These are phyloP conservation scores for Dillenia turbinata DNA, from an alignment of 164 flowering plant genomes.

Conservation along the genomic window DNA sequence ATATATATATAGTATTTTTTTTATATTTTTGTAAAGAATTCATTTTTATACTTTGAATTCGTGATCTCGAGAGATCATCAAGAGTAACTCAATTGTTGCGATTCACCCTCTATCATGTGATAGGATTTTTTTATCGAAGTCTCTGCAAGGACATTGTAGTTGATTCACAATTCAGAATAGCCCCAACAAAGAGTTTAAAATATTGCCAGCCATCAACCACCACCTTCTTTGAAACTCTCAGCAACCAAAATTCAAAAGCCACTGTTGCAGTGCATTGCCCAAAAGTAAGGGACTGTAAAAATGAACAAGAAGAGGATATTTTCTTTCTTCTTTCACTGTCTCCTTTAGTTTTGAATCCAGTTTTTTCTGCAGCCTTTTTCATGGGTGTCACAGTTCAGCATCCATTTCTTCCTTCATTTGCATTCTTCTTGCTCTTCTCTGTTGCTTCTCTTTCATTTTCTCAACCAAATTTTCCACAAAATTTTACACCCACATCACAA, in stretches of 20 bases:
- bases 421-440: constrained; percentile 13
- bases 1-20: no score
- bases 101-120: no score
- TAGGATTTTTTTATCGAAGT: background rate
- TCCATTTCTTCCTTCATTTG: constrained; percentile 13
- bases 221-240: constrained; percentile 38
- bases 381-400: constrained; percentile 28
- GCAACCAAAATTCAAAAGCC: constrained; percentile 16
- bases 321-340: constrained; percentile 7
- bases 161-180: constrained; percentile 6
- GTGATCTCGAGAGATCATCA: no score
- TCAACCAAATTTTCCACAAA: constrained; percentile 38
- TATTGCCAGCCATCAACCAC: constrained; percentile 17
- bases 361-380: constrained; percentile 6
- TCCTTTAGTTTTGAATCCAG: constrained; percentile 4
- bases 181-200: constrained; percentile 7
- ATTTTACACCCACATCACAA: constrained; percentile 24
- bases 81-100: no score
- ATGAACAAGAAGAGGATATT: background rate
- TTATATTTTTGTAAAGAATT: no score
- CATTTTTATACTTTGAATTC: no score
- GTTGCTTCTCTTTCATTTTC: constrained; percentile 19
- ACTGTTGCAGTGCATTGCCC: background rate
- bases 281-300: background rate
- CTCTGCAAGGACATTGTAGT: constrained; percentile 12